Base-by-base conservation (phyloP, 257 asterid genomes). In the Prunella vulgaris region DNA sequence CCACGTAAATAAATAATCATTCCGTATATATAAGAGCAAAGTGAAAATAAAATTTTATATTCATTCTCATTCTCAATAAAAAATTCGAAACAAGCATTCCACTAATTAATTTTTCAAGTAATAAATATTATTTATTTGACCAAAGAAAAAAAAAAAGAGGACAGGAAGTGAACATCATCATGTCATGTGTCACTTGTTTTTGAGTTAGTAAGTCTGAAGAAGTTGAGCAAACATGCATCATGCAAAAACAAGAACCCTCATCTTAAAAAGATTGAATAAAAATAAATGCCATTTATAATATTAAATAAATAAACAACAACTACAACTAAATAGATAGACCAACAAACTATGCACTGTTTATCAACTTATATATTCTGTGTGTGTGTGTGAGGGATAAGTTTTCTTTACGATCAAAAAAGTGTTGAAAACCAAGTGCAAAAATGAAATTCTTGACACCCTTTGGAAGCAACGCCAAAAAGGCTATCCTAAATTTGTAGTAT, bases 391-490 rank as follows among this genome's bases (percentile, higher is more conserved):
- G 25, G 13, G 0, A 15, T 27, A 54, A 63, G 70, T 63, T 72
- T 33, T 17, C 48, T 3, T 17, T 7, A 10, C 14, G 6, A 4
- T n/a, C 15, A 64, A 38, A 25, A 70, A 66, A 10, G 58, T 2
- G 0, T n/a, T 5, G 0, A 46, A n/a, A 14, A 46, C 14, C 42
- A 61, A 77, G 78, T 69, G 40, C n/a, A n/a, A n/a, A n/a, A n/a
- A n/a, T n/a, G 15, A 78, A 73, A 83, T 79, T 81, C 85, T 83
- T 83, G 88, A 24, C 82, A 79, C 58, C 42, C 70, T 63, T 35
- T 67, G 6, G 65, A 83, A 30, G 88, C 90, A 83, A 79, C 69
- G 24, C 30, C 28, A 64, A 32, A 25, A 21, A 70, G 20, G 28
- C 33, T 7, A 2, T 48, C 56, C 5, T 46, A 8, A 37, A 1